Evolutionary conservation across 2,329 filamentous ascomycete species (phyloP).

Genomic region (Botryotinia calthae): DNA sequence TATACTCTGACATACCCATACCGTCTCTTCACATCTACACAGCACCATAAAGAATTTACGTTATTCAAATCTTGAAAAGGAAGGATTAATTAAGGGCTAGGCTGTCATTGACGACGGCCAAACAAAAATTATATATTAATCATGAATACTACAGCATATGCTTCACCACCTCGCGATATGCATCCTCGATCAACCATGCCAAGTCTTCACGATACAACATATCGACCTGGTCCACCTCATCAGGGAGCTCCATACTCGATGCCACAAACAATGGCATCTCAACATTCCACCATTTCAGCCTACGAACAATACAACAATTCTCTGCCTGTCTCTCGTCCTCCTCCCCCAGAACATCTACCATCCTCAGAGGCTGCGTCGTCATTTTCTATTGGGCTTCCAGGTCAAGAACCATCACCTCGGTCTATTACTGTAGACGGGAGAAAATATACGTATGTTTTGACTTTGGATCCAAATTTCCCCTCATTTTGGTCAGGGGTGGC

Average conservation of each 20-base stretch:
- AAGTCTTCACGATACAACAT: constrained; percentile 24
- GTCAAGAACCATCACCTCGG: constrained; percentile 25
- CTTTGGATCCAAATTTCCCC: background rate
- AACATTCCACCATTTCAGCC: constrained; percentile 25
- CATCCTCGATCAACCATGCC: constrained; percentile 24
- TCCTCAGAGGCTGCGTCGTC: constrained; percentile 22
- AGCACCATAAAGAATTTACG: background rate
- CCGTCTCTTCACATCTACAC: background rate
- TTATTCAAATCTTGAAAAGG: background rate
- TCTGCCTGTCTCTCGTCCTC: constrained; percentile 25
- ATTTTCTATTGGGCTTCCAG: constrained; percentile 26
- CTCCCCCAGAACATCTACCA: constrained; percentile 27
- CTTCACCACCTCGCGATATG: constrained; percentile 27
- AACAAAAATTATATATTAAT: background rate
- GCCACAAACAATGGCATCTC: constrained; percentile 27
- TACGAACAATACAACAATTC: constrained; percentile 26
- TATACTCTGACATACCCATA: background rate
- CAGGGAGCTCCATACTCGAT: constrained; percentile 25
- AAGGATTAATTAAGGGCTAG: background rate
- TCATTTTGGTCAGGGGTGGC: background rate
- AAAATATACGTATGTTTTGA: constrained; percentile 36
- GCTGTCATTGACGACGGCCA: constrained; percentile 5
- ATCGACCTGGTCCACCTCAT: constrained; percentile 24
- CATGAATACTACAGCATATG: constrained; percentile 33
- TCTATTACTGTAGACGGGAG: constrained; percentile 28